Evolutionary conservation across 1,284 basidiomycete species (phyloP).

Genomic region (Cryptococcus floricola): DNA sequence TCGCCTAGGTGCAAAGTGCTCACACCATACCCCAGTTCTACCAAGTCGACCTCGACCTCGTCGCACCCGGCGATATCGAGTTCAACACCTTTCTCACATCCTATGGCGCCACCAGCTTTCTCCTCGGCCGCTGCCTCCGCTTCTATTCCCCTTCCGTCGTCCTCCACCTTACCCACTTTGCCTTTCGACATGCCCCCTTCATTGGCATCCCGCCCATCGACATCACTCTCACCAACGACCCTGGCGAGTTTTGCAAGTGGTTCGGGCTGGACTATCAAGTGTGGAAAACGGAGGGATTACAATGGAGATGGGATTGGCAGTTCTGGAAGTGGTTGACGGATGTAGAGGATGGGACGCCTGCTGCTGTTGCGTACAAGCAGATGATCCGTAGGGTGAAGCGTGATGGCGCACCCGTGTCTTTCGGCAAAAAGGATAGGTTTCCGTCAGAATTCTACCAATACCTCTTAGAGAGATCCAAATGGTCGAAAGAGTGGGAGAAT

Average conservation of each 20-base stretch:
- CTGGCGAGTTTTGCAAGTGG: constrained; percentile 25
- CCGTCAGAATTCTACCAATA: constrained; percentile 12
- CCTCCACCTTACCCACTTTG: constrained; percentile 17
- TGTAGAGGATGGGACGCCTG: constrained; percentile 6
- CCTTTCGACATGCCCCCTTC: constrained; percentile 25
- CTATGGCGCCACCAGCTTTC: constrained; percentile 16
- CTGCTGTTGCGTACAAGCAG: constrained; percentile 2
- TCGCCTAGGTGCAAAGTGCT: not conserved
- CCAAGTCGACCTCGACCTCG: constrained; percentile 34
- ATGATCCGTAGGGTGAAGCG: not conserved
- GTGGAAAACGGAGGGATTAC: constrained; percentile 8
- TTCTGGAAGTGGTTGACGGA: constrained; percentile 26
- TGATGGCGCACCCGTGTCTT: not conserved
- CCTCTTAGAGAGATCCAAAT: constrained; percentile 7
- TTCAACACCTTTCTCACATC: constrained; percentile 19
- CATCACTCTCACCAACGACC: constrained; percentile 20
- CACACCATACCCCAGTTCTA: constrained; percentile 17
- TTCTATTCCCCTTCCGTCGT: constrained; percentile 10
- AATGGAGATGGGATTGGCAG: constrained; percentile 16
- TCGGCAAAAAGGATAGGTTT: constrained; percentile 3
- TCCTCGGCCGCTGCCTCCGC: constrained; percentile 14
- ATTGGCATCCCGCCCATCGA: constrained; percentile 20
- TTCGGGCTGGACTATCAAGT: constrained; percentile 25
- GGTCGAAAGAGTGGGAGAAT: constrained; percentile 2
- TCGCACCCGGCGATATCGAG: constrained; percentile 9